A percentile compares a stretch with the other conserved stretches of the same genome.
Conservation (phyloP, 257 asterid species). For the Thymus mandschuricus region DNA sequence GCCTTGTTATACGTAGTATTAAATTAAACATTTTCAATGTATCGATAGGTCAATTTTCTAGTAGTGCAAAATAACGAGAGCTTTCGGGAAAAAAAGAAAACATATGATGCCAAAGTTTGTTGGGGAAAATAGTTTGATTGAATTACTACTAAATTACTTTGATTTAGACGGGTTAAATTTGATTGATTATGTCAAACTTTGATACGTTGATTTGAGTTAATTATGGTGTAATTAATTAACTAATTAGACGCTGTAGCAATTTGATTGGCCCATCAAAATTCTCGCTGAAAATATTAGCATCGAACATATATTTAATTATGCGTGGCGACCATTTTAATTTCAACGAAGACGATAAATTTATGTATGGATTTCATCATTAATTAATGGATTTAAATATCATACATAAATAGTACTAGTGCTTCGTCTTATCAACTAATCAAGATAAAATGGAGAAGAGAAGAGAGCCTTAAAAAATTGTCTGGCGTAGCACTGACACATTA, state of each 20-base stretch:
- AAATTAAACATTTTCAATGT: no score
- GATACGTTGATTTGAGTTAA: neutral
- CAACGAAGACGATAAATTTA: neutral
- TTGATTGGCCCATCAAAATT: constrained; percentile 8
- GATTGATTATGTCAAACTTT: no score
- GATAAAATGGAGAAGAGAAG: no score
- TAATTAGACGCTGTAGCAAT: neutral
- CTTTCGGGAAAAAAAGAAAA: no score
- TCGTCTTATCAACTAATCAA: neutral
- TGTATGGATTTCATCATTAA: neutral
- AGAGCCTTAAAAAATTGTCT: no score
- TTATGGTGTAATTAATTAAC: neutral
- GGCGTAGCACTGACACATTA: no score
- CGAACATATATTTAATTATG: neutral
- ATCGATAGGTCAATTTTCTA: no score
- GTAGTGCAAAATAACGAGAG: no score
- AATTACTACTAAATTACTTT: no score
- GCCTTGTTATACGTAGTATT: no score
- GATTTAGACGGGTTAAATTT: no score
- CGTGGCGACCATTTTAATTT: neutral
- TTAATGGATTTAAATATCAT: neutral
- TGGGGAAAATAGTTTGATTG: neutral
- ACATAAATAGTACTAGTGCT: neutral
- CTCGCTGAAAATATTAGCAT: neutral
- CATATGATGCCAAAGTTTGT: neutral